phyloP scores from a whole-genome alignment of 2,329 filamentous ascomycete genomes.

The Aureobasidium mangrovei region DNA sequence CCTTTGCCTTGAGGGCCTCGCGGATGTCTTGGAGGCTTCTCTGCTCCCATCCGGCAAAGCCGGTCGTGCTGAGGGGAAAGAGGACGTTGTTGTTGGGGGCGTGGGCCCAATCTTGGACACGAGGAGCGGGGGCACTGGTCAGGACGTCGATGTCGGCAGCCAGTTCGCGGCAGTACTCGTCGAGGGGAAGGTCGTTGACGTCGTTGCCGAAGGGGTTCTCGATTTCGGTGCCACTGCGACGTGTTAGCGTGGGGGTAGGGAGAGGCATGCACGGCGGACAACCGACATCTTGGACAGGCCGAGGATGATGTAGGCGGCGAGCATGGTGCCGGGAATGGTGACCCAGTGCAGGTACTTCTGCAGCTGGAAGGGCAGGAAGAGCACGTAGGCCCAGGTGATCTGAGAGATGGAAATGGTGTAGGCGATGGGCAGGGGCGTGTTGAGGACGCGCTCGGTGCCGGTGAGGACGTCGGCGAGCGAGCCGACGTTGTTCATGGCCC shows the following conservation, averaged over 20 bases:
- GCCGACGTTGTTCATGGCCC: slow-evolving; percentile 49
- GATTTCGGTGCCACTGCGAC: slow-evolving; percentile 63
- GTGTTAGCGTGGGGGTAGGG: slow-evolving; percentile 23
- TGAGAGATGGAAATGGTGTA: slow-evolving; percentile 80
- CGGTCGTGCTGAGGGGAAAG: slow-evolving; percentile 44
- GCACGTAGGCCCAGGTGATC: slow-evolving; percentile 77
- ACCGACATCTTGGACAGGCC: slow-evolving; percentile 45
- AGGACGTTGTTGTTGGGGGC: slow-evolving; percentile 44
- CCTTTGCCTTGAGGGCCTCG: slow-evolving; percentile 36
- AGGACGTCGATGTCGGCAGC: slow-evolving; percentile 67
- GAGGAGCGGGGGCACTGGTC: slow-evolving; percentile 48
- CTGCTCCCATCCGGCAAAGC: slow-evolving; percentile 30
- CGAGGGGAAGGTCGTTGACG: slow-evolving; percentile 72
- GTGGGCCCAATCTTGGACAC: slow-evolving; percentile 44
- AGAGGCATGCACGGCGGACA: not conserved
- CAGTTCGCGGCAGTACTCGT: slow-evolving; percentile 67
- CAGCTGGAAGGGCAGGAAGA: slow-evolving; percentile 75
- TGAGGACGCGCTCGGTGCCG: slow-evolving; percentile 67
- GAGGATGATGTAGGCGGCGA: slow-evolving; percentile 69
- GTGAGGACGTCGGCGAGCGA: slow-evolving; percentile 63
- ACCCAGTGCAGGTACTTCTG: slow-evolving; percentile 56
- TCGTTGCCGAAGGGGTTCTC: slow-evolving; percentile 80
- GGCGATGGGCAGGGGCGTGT: slow-evolving; percentile 72
- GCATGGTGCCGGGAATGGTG: slow-evolving; percentile 66
- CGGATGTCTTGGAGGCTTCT: slow-evolving; percentile 34